Conservation (phyloP, 164 flowering plant genomes). For the Annona cherimola region DNA sequence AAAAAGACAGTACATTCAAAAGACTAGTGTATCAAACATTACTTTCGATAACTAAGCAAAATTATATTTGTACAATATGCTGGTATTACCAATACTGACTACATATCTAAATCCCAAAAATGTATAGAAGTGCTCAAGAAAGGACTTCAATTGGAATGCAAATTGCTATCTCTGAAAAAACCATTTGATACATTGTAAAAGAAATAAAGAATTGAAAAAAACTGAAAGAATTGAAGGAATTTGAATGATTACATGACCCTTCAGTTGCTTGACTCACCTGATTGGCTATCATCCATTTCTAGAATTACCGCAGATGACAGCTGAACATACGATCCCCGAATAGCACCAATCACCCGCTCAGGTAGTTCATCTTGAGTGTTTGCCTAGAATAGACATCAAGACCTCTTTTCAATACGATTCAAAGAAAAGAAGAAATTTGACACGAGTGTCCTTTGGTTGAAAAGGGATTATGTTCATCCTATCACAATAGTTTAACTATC, state of each 20-base stretch:
- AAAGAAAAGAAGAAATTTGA: background rate
- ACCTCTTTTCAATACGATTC: background rate
- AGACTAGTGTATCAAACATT: no score
- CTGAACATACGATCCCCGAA: slow-evolving; percentile 84
- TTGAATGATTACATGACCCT: slow-evolving; percentile 1
- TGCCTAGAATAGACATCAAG: slow-evolving; percentile 43
- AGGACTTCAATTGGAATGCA: background rate
- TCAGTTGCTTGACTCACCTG: slow-evolving; percentile 15
- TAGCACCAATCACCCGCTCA: slow-evolving; percentile 86
- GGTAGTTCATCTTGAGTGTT: slow-evolving; percentile 81
- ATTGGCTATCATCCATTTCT: slow-evolving; percentile 43
- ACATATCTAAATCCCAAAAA: no score
- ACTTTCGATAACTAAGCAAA: no score
- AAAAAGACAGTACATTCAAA: no score
- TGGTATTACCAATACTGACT: no score
- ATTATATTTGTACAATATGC: no score
- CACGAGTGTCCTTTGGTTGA: background rate
- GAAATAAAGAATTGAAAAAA: background rate
- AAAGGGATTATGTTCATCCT: background rate
- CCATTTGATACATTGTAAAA: background rate
- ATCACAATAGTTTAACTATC: background rate
- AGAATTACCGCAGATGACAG: slow-evolving; percentile 78
- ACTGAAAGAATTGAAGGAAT: background rate
- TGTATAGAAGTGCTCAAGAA: no score
- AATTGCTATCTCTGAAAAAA: background rate